Evolutionary conservation across 805 yeast genomes (phyloP).

Genomic region (Cyberlindnera petersonii): DNA sequence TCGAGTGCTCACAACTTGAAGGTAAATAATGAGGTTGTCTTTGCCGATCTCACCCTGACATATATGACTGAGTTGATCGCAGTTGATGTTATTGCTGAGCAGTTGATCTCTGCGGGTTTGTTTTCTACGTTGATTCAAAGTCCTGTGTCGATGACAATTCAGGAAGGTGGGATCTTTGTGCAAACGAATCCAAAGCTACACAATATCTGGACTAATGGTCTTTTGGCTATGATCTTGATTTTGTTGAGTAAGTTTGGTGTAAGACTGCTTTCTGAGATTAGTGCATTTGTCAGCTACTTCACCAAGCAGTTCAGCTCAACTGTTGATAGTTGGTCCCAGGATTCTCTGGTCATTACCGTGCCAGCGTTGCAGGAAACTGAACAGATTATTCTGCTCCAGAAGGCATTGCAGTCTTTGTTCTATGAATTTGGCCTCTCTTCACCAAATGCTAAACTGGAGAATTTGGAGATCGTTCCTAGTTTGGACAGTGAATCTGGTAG

Average conservation of each 20-base stretch:
- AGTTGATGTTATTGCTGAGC: conserved; percentile 60
- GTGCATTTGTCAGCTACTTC: conserved; percentile 60
- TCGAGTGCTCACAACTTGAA: conserved; percentile 62
- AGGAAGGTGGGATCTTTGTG: conserved; percentile 58
- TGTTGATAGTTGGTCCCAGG: conserved; percentile 64
- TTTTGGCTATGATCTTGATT: conserved; percentile 62
- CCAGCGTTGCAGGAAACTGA: conserved; percentile 57
- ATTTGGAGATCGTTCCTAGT: conserved; percentile 47
- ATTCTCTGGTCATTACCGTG: conserved; percentile 45
- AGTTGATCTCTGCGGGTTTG: conserved; percentile 59
- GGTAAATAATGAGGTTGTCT: conserved; percentile 58
- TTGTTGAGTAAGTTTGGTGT: conserved; percentile 61
- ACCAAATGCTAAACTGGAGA: conserved; percentile 17
- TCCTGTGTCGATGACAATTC: conserved; percentile 62
- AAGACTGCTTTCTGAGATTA: conserved; percentile 58
- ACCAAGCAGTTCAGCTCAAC: conserved; percentile 61
- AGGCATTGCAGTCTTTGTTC: conserved; percentile 50
- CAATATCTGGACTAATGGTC: conserved; percentile 81
- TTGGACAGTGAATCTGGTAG: conserved; percentile 57
- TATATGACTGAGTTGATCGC: conserved; percentile 67
- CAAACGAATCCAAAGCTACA: conserved; percentile 55
- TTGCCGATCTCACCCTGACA: conserved; percentile 68
- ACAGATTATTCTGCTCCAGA: conserved; percentile 63
- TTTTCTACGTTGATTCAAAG: conserved; percentile 69
- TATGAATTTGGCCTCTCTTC: conserved; percentile 43